phyloP scores from a whole-genome alignment of 1,284 basidiomycete species.

The Trichosporon coremiiforme region DNA sequence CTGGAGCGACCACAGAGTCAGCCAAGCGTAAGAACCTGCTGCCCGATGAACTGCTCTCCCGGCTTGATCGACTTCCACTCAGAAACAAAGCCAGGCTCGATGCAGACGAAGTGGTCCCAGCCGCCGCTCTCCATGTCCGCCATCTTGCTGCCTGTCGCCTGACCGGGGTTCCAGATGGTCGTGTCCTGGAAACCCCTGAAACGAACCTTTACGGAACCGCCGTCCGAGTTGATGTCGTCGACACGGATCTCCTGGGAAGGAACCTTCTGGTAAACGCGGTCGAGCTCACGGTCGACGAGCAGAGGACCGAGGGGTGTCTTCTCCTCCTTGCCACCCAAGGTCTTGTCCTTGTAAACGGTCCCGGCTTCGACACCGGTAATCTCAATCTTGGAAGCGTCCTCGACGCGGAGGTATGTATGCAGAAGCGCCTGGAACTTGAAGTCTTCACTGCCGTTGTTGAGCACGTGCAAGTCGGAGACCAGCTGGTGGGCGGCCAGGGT shows the following conservation, averaged over 20 bases:
- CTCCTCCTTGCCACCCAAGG: slow-evolving; percentile 39
- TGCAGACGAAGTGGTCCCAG: slow-evolving; percentile 80
- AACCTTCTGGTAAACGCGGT: slow-evolving; percentile 51
- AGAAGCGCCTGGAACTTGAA: slow-evolving; percentile 84
- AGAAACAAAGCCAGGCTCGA: slow-evolving; percentile 78
- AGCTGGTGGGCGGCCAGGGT: slow-evolving; percentile 74
- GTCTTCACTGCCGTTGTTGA: slow-evolving; percentile 60
- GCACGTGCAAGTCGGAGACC: slow-evolving; percentile 74
- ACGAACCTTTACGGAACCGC: slow-evolving; percentile 61
- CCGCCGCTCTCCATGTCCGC: slow-evolving; percentile 81
- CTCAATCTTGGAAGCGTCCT: slow-evolving; percentile 57
- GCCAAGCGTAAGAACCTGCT: slow-evolving; percentile 63
- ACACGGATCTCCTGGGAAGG: slow-evolving; percentile 45
- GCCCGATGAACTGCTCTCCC: slow-evolving; percentile 71
- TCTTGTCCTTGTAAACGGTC: slow-evolving; percentile 72
- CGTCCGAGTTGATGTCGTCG: slow-evolving; percentile 38
- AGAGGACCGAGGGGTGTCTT: slow-evolving; percentile 45
- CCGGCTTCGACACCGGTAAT: slow-evolving; percentile 58
- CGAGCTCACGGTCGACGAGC: slow-evolving; percentile 42
- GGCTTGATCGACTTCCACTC: slow-evolving; percentile 60
- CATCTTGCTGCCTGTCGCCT: slow-evolving; percentile 68
- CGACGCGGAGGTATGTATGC: slow-evolving; percentile 80
- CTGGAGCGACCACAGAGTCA: slow-evolving; percentile 30
- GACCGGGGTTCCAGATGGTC: slow-evolving; percentile 78
- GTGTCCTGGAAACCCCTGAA: slow-evolving; percentile 61